phyloP scores from a whole-genome alignment of 2,329 filamentous ascomycete species.

The Botrytis cinerea region DNA sequence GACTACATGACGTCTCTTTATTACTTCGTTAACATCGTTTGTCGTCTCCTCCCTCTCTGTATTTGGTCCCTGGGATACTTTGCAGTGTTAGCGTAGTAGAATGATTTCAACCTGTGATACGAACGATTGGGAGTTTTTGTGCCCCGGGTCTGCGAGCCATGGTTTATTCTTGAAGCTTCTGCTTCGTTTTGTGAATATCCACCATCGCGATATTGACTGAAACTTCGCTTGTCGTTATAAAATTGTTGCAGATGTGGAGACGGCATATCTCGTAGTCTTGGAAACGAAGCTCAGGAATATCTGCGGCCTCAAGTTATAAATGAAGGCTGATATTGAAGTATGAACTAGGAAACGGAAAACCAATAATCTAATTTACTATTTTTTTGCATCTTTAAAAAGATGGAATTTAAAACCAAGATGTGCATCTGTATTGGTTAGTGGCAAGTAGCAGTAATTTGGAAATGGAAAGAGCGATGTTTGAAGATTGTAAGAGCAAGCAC shows the following conservation, averaged over 20 bases:
- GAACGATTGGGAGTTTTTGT: background rate
- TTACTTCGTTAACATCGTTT: background rate
- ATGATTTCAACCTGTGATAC: background rate
- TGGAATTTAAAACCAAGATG: background rate
- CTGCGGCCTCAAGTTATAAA: background rate
- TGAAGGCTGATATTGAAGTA: background rate
- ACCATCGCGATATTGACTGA: background rate
- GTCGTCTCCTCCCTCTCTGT: background rate
- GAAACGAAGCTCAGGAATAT: background rate
- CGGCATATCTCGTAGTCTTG: background rate
- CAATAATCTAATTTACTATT: background rate
- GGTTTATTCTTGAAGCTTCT: background rate
- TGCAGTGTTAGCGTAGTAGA: background rate
- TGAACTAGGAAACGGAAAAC: too few species aligned
- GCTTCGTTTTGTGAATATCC: background rate
- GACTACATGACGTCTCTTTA: background rate
- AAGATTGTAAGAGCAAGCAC: background rate
- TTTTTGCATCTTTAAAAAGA: background rate
- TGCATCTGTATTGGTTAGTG: background rate
- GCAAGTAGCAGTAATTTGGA: background rate
- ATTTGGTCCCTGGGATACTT: background rate
- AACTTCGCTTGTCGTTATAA: background rate
- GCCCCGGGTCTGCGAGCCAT: background rate
- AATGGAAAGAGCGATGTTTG: background rate
- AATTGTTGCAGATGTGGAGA: too few species aligned